Conservation (phyloP, 306 rosid genomes). For the Prunus dulcis region DNA sequence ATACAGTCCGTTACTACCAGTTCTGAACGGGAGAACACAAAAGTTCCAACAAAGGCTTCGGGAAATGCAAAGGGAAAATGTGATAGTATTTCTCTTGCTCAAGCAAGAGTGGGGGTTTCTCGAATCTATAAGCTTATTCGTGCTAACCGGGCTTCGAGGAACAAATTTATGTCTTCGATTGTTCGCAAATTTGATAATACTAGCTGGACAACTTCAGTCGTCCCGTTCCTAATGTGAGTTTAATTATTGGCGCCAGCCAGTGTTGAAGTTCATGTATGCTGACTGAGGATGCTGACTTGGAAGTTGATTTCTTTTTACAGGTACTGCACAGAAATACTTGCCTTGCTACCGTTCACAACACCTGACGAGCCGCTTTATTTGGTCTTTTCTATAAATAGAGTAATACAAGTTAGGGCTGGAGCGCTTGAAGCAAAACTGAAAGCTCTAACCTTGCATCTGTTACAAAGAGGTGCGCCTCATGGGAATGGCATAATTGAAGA, state of each 20-base stretch:
- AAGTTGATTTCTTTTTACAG: constrained; percentile 40
- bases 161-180: constrained; percentile 92
- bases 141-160: constrained; percentile 80
- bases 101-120: constrained; percentile 94
- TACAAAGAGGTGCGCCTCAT: constrained; percentile 42
- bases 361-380: constrained; percentile 95
- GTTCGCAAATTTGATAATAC: constrained; percentile 87
- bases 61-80: constrained; percentile 60
- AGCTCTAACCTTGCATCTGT: constrained; percentile 66
- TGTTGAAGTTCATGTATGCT: constrained; percentile 10
- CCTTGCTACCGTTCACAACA: constrained; percentile 72
- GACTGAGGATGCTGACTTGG: constrained; percentile 23
- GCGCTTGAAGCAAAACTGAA: constrained; percentile 82
- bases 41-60: constrained; percentile 44
- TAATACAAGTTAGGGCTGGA: constrained; percentile 90
- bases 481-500: constrained; percentile 57
- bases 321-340: constrained; percentile 93
- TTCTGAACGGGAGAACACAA: constrained; percentile 49
- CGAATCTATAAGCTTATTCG: constrained; percentile 99
- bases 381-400: constrained; percentile 80
- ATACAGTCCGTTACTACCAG: constrained; percentile 54
- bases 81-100: constrained; percentile 63
- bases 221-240: constrained; percentile 84
- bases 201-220: constrained; percentile 57
- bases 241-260: constrained; percentile 4